Evolutionary conservation across 2,329 filamentous ascomycete species (phyloP), one percentile per base, ranked within the genome.

Genomic region (Anthostomella pinea): DNA sequence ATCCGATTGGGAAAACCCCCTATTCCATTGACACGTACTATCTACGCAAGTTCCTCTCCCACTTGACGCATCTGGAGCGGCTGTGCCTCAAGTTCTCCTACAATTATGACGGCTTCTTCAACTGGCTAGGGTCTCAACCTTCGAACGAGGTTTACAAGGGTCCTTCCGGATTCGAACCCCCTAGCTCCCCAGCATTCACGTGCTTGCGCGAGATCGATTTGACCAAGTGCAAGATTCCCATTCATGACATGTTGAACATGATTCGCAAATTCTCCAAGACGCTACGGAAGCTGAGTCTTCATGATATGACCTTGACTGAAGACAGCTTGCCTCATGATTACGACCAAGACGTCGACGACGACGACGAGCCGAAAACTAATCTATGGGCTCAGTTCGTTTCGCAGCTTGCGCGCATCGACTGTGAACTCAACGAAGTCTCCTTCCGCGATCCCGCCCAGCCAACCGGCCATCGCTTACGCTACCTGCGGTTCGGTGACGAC

Each of bases 241-340:
- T 18, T 3, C 14, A 33, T 2, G 6, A 38, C 13, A 13, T 49
- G 14, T 11, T 37, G 15, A 6, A 1, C 8, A 31, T 46, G 10
- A 13, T 45, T 22, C 14, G 31, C 27, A 49, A 43, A 21, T 43
- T 34, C 27, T 45, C 36, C 5, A 11, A 16, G 9, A 45, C 33
- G 3, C 24, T 49, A 11, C 34, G 27, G 18, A 43, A 32, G 22
- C 27, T 49, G 8, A 33, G 6, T 10, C 18, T 44, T 9, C 20
- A 11, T 19, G 7, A 9, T 8, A 24, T 35, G 11, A 24, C 14
- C 6, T 18, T 35, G n/a, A 23, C 6, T 16, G 11, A 23, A 8
- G 26, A 22, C 18, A 15, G 6, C 20, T 24, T 8, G 17, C 10
- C 13, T n/a, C 18, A 18, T 14, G 17, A 11, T 15, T 9, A 15